These are phyloP conservation scores for Dianthus caryophyllus DNA, from an alignment of 148 eudicot species.

Conservation along the genomic window DNA sequence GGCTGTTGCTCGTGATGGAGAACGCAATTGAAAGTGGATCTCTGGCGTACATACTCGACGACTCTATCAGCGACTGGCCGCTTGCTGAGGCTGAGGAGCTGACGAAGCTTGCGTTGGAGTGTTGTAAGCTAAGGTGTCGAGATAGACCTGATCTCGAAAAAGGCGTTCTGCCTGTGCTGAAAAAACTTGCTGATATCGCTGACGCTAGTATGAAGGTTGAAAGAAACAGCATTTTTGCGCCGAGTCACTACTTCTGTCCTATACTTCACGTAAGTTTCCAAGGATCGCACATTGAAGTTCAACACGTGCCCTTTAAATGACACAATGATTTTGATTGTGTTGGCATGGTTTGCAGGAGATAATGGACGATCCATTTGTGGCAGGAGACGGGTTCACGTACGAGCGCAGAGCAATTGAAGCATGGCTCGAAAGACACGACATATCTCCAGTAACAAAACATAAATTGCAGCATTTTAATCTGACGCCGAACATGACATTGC, in stretches of 20 bases:
- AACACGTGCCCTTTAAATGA: too few relatives aligned
- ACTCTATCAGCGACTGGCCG: conserved; percentile 63
- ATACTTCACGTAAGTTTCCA: conserved; percentile 38
- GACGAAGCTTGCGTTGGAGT: conserved; percentile 53
- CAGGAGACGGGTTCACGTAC: conserved; percentile 84
- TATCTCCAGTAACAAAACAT: conserved; percentile 68
- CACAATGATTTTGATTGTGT: too few relatives aligned
- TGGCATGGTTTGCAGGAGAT: conserved; percentile 75
- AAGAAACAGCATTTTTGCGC: conserved; percentile 37
- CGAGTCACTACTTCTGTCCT: conserved; percentile 77
- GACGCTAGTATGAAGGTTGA: conserved; percentile 41
- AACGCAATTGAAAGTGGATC: conserved; percentile 44
- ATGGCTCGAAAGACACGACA: conserved; percentile 62
- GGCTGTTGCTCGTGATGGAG: conserved; percentile 55
- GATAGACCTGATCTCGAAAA: conserved; percentile 86
- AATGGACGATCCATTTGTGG: conserved; percentile 83
- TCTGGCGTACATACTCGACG: conserved; percentile 51
- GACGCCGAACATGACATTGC: conserved; percentile 66
- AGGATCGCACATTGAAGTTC: neutral
- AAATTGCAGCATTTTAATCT: conserved; percentile 51
- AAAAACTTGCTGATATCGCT: conserved; percentile 63
- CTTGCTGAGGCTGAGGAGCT: conserved; percentile 51
- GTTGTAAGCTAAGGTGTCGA: conserved; percentile 68
- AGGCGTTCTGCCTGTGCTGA: conserved; percentile 60
- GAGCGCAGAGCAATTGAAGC: conserved; percentile 72